A percentile compares a stretch with the other conserved stretches of the same genome.
Conservation (phyloP, 306 rosid genomes). For the Castanea sativa region DNA sequence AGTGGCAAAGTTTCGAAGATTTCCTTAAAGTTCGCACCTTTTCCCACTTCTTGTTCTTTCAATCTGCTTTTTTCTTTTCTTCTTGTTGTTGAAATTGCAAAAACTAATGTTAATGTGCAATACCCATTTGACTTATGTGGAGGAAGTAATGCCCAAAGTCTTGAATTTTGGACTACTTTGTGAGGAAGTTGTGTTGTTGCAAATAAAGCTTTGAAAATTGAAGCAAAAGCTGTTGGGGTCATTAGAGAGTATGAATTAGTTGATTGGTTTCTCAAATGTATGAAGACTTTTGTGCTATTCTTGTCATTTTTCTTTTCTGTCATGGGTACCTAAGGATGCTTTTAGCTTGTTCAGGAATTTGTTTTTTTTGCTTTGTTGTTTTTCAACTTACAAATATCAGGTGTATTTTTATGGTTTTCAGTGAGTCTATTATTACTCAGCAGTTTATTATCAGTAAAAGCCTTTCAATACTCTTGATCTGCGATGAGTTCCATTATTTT, state of each 20-base stretch:
- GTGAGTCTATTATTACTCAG: neutral
- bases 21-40: slow-evolving; percentile 36
- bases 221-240: too few relatives aligned
- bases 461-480: neutral
- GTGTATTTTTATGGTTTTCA: neutral
- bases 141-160: neutral
- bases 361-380: neutral
- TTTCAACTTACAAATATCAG: neutral
- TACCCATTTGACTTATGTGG: neutral
- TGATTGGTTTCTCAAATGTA: too few relatives aligned
- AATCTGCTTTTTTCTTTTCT: neutral
- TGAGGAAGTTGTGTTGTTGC: too few relatives aligned
- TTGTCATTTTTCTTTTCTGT: neutral
- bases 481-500: neutral
- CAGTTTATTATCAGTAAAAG: neutral
- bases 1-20: slow-evolving; percentile 28
- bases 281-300: too few relatives aligned
- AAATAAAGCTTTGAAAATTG: too few relatives aligned
- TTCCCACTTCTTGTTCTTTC: slow-evolving; percentile 21
- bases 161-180: too few relatives aligned
- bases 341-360: neutral
- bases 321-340: neutral
- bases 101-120: too few relatives aligned
- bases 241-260: too few relatives aligned
- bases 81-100: neutral